Evolutionary conservation across 441 rosid genomes (phyloP).

Genomic region (Pelargonium exstipulatum): DNA sequence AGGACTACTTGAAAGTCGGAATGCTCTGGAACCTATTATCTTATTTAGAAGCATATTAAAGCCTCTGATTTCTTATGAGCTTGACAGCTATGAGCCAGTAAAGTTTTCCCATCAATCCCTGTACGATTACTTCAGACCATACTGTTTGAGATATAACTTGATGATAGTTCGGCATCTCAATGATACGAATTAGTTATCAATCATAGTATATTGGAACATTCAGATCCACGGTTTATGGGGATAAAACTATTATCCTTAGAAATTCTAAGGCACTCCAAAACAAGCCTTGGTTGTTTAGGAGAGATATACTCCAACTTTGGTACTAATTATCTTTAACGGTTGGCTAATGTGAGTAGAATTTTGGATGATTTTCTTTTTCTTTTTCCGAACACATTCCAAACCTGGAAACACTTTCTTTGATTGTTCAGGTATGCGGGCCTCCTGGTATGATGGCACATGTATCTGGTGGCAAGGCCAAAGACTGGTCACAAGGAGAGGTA

Average conservation of each 20-base stretch:
- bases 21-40: background rate
- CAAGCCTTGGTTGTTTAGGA: background rate
- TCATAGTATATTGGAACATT: background rate
- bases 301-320: background rate
- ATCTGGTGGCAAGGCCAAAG: slow-evolving; percentile 90
- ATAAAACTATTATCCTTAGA: background rate
- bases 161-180: background rate
- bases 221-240: background rate
- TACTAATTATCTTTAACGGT: too few relatives aligned
- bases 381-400: background rate
- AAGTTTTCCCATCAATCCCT: background rate
- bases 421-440: slow-evolving; percentile 85
- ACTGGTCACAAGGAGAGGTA: slow-evolving; percentile 91
- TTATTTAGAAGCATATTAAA: too few relatives aligned
- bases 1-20: background rate
- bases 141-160: background rate
- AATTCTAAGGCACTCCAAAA: background rate
- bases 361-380: background rate
- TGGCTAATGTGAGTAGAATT: too few relatives aligned
- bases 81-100: too few relatives aligned
- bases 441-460: slow-evolving; percentile 96
- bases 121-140: background rate
- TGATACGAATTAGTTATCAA: background rate
- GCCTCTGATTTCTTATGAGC: too few relatives aligned
- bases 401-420: slow-evolving; percentile 1